Percentiles rank a stretch among this genome's conserved stretches.
These are phyloP conservation scores for Aschersonia sp. DNA, from an alignment of 2,329 filamentous ascomycete genomes.

Conservation along the genomic window DNA sequence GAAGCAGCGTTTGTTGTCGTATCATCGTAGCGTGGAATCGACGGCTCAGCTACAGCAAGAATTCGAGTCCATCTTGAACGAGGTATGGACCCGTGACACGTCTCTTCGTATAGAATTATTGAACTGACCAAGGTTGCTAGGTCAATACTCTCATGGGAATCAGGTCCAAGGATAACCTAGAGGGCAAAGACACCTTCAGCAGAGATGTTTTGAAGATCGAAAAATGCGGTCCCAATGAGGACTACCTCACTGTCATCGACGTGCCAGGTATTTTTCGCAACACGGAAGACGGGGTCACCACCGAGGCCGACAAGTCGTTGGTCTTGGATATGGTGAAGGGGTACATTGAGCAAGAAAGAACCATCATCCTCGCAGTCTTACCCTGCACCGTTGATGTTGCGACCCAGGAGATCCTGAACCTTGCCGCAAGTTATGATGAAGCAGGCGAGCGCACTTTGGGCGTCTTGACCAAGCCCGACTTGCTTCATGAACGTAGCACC, in stretches of 20 bases:
- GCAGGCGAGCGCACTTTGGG: constrained; percentile 27
- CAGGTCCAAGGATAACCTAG: constrained; percentile 6
- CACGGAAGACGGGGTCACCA: constrained; percentile 20
- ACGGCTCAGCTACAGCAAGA: not conserved
- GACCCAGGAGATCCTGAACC: constrained; percentile 24
- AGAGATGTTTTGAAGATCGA: constrained; percentile 26
- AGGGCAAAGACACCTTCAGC: constrained; percentile 21
- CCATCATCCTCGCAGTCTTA: constrained; percentile 33
- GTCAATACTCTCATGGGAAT: constrained; percentile 31
- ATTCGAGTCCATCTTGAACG: constrained; percentile 22
- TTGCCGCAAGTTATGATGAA: constrained; percentile 22
- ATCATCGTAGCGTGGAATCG: not conserved
- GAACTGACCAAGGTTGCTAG: constrained; percentile 3
- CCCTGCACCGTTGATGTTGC: constrained; percentile 25
- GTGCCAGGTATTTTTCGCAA: constrained; percentile 37
- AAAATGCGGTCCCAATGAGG: constrained; percentile 27
- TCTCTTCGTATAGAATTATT: not conserved
- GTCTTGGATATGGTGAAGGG: constrained; percentile 31
- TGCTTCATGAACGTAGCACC: constrained; percentile 26
- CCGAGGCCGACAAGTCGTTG: constrained; percentile 26
- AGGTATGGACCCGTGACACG: constrained; percentile 14
- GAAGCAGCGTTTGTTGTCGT: not conserved
- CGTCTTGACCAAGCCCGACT: constrained; percentile 45
- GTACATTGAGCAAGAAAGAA: constrained; percentile 29
- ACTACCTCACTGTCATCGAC: constrained; percentile 37